phyloP scores from a whole-genome alignment of 192 early-diverging fungal species.

The Phycomyces nitens region DNA sequence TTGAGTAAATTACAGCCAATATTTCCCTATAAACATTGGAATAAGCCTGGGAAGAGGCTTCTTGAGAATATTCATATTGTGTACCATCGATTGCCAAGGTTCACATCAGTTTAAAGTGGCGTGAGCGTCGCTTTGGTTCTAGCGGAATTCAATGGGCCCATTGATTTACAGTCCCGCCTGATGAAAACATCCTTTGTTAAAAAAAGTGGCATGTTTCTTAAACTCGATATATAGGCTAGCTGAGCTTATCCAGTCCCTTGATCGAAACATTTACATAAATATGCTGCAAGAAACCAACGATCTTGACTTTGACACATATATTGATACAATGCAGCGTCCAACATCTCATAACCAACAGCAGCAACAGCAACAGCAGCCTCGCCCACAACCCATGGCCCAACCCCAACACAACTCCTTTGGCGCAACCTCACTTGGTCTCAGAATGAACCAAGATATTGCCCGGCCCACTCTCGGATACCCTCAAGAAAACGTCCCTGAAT shows the following conservation, averaged over 20 bases:
- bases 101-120: constrained; percentile 4
- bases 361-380: neutral
- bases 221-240: neutral
- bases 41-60: too few species aligned
- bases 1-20: too few species aligned
- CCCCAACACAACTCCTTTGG: neutral
- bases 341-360: neutral
- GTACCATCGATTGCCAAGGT: too few species aligned
- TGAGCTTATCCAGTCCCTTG: neutral
- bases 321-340: constrained; percentile 2
- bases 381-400: neutral
- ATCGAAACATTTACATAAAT: constrained; percentile 8
- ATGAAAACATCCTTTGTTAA: neutral
- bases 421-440: too few species aligned
- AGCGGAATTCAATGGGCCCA: neutral
- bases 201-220: constrained; percentile 14
- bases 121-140: neutral
- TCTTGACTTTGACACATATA: constrained; percentile 11
- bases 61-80: too few species aligned
- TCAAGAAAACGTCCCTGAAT: too few species aligned
- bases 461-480: neutral
- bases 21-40: too few species aligned
- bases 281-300: constrained; percentile 1
- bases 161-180: neutral
- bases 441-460: constrained; percentile 6